Percentiles rank a stretch among this genome's conserved stretches.
Evolutionary conservation across 164 flowering plant genomes (phyloP).

Genomic region (Annona squamosa): DNA sequence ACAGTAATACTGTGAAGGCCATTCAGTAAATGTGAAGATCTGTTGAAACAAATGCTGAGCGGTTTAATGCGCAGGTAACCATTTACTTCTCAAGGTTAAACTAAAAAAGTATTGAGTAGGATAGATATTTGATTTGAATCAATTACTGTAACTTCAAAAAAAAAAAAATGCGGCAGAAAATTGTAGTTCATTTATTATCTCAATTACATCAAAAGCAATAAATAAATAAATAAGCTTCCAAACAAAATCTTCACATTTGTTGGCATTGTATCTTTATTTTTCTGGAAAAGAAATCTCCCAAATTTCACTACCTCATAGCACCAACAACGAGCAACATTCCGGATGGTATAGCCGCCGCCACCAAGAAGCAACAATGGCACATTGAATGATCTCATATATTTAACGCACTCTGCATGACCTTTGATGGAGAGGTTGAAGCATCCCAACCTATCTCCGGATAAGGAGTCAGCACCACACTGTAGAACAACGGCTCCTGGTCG

Average conservation of each 20-base stretch:
- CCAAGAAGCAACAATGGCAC: constrained; percentile 66
- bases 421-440: constrained; percentile 76
- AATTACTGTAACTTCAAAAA: background rate
- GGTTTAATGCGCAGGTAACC: background rate
- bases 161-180: background rate
- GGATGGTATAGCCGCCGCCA: constrained; percentile 75
- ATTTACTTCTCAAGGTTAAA: background rate
- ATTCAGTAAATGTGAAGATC: background rate
- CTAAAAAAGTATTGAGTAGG: background rate
- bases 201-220: background rate
- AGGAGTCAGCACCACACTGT: constrained; percentile 73
- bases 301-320: constrained; percentile 53
- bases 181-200: background rate
- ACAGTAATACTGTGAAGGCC: background rate
- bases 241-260: background rate
- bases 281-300: background rate
- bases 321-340: constrained; percentile 88
- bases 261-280: background rate
- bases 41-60: background rate
- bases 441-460: constrained; percentile 70
- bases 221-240: background rate
- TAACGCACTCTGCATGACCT: constrained; percentile 80
- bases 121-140: background rate
- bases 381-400: constrained; percentile 69
- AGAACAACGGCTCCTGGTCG: constrained; percentile 73